Conservation (phyloP, 108 stramenopile genomes). For the Nitzschia sp. region DNA sequence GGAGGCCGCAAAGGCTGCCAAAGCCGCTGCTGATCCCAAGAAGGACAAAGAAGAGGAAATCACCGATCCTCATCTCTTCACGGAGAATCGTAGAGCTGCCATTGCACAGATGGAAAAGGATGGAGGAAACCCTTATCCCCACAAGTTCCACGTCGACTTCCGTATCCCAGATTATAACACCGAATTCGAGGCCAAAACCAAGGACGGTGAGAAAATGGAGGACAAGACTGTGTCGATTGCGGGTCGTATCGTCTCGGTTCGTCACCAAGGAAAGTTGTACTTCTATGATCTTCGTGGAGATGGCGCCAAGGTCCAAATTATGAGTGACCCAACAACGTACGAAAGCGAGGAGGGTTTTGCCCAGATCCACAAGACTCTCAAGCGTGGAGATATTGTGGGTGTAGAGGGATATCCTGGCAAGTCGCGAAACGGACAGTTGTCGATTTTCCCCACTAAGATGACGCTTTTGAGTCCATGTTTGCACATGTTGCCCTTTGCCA, state of each 20-base stretch:
- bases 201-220: constrained; percentile 71
- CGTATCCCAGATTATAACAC: constrained; percentile 89
- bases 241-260: constrained; percentile 91
- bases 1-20: constrained; percentile 51
- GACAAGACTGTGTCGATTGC: constrained; percentile 82
- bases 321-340: constrained; percentile 88
- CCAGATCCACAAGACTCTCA: constrained; percentile 73
- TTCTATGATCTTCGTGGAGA: constrained; percentile 97
- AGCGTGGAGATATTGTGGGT: constrained; percentile 97
- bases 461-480: constrained; percentile 94
- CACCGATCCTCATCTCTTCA: constrained; percentile 94
- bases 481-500: constrained; percentile 97
- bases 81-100: constrained; percentile 84
- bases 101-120: constrained; percentile 79
- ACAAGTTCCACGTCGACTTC: constrained; percentile 95
- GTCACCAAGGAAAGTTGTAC: constrained; percentile 95
- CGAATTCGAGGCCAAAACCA: constrained; percentile 72
- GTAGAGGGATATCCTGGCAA: constrained; percentile 91
- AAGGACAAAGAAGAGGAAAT: constrained; percentile 73
- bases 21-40: constrained; percentile 44
- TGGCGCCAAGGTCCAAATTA: constrained; percentile 94
- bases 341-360: constrained; percentile 87
- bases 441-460: constrained; percentile 89
- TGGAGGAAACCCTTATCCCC: constrained; percentile 95
- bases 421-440: constrained; percentile 96